Evolutionary conservation across 192 early-diverging fungal genomes (phyloP).

Genomic region (Thamnidium elegans): DNA sequence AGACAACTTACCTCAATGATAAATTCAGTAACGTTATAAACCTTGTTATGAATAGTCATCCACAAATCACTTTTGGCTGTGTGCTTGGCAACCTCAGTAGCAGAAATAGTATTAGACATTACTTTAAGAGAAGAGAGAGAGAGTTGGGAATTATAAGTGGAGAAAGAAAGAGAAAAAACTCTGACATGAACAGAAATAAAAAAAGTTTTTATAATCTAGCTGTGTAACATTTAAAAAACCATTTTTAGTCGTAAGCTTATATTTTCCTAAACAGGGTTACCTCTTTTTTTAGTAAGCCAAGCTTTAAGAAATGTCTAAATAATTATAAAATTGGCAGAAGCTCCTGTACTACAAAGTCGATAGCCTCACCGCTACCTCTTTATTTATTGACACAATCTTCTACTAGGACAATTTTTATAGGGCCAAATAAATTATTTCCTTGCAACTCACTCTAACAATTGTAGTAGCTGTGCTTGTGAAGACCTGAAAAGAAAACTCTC

Average conservation of each 20-base stretch:
- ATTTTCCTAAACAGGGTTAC: not conserved
- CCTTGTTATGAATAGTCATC: conserved; percentile 73
- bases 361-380: too few relatives aligned
- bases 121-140: not conserved
- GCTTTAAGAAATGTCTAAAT: too few relatives aligned
- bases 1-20: conserved; percentile 57
- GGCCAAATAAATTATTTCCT: too few relatives aligned
- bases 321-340: too few relatives aligned
- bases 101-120: conserved; percentile 35
- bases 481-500: too few relatives aligned
- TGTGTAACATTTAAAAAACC: not conserved
- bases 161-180: conserved; percentile 1
- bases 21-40: conserved; percentile 77
- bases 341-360: too few relatives aligned
- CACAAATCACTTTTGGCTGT: conserved; percentile 71
- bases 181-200: not conserved
- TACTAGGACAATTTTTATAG: too few relatives aligned
- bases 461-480: too few relatives aligned
- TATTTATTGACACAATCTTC: too few relatives aligned
- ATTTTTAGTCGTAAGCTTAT: not conserved
- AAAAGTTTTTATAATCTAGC: not conserved
- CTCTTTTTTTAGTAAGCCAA: too few relatives aligned
- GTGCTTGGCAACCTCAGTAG: conserved; percentile 70
- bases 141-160: conserved; percentile 8
- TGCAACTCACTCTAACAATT: too few relatives aligned